A percentile compares a stretch with the other conserved stretches of the same genome.
These are phyloP conservation scores for Circinella umbellata DNA, from an alignment of 371 early-diverging fungal species.

Conservation along the genomic window DNA sequence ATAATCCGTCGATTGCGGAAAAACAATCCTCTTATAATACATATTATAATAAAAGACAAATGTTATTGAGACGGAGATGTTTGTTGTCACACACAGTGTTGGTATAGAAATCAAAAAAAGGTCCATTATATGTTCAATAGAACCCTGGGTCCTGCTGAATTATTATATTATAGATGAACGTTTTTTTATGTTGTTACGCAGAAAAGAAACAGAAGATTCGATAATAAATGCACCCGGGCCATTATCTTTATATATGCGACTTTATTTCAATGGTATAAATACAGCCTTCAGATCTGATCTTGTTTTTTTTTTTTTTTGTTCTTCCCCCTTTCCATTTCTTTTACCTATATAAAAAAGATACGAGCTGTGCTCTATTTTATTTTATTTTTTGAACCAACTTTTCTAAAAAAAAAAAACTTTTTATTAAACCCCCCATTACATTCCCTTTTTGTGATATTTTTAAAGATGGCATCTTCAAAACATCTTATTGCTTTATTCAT, in stretches of 20 bases:
- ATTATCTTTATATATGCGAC: background rate
- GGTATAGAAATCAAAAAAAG: background rate
- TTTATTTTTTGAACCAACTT: too few relatives aligned
- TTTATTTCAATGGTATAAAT: background rate
- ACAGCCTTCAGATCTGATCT: background rate
- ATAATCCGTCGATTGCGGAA: too few relatives aligned
- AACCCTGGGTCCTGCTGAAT: too few relatives aligned
- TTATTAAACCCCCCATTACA: background rate
- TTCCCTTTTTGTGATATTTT: background rate
- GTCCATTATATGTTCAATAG: background rate
- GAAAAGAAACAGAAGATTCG: conserved; percentile 6
- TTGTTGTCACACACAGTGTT: background rate
- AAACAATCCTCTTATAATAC: too few relatives aligned
- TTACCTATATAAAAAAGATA: background rate
- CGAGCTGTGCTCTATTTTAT: background rate
- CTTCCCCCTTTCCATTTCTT: background rate
- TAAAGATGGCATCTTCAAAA: conserved; percentile 8
- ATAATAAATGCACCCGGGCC: conserved; percentile 2
- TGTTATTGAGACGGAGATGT: background rate
- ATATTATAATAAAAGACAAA: background rate
- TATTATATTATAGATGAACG: too few relatives aligned
- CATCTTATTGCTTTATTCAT: conserved; percentile 1
- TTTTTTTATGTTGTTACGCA: background rate
- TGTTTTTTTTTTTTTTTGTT: background rate
- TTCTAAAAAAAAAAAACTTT: background rate